phyloP scores from a whole-genome alignment of 345 rosid genomes.

The Citrus medica region DNA sequence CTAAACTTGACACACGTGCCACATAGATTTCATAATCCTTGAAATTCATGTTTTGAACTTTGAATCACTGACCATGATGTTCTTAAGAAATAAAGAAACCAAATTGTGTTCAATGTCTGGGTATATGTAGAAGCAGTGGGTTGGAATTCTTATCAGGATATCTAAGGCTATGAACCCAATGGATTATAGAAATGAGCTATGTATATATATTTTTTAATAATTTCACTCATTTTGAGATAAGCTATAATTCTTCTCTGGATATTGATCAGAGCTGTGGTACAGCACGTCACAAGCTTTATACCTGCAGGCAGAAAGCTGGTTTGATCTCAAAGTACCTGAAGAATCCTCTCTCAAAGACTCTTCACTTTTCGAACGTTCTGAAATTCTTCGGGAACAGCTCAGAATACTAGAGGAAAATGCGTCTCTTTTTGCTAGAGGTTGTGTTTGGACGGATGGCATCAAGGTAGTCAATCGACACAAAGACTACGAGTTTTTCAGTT shows the following conservation, averaged over 20 bases:
- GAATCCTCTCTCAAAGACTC: background rate
- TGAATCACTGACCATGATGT: background rate
- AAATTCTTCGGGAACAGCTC: conserved; percentile 12
- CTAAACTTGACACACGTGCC: background rate
- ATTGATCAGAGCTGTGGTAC: background rate
- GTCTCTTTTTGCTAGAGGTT: conserved; percentile 12
- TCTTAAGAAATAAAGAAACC: background rate
- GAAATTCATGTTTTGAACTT: background rate
- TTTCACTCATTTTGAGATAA: background rate
- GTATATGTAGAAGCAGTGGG: background rate
- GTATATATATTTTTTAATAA: too few species aligned
- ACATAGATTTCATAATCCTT: background rate
- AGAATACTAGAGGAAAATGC: conserved; percentile 19
- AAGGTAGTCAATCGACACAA: conserved; percentile 7
- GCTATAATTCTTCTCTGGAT: background rate
- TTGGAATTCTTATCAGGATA: background rate
- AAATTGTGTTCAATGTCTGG: background rate
- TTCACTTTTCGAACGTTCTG: background rate
- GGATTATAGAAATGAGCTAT: background rate
- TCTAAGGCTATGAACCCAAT: background rate
- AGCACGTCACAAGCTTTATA: background rate
- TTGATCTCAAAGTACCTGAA: conserved; percentile 5
- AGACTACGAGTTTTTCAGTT: conserved; percentile 23
- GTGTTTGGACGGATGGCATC: conserved; percentile 11
- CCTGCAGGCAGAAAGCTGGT: conserved; percentile 31